Conservation (phyloP, 108 stramenopile species). For the Skeletonema menzelii region DNA sequence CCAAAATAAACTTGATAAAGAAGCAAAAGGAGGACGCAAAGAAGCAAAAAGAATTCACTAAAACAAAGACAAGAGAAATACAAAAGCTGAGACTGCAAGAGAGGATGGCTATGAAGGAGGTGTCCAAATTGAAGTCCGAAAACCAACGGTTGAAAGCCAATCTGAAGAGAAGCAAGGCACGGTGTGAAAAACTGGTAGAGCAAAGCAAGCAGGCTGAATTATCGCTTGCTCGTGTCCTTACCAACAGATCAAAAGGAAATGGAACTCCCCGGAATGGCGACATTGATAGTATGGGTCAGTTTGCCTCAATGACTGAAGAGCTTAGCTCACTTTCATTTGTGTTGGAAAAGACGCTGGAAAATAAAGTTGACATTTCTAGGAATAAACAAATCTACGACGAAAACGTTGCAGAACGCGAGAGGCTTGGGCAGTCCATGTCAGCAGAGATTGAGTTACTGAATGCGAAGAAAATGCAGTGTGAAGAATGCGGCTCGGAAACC, state of each 20-base stretch:
- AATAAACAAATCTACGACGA: constrained; percentile 56
- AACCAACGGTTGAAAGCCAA: constrained; percentile 63
- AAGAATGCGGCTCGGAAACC: constrained; percentile 17
- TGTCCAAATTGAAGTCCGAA: constrained; percentile 74
- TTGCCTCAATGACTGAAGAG: constrained; percentile 53
- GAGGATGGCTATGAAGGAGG: constrained; percentile 51
- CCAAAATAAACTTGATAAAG: constrained; percentile 66
- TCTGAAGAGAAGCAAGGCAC: constrained; percentile 65
- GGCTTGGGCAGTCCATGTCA: constrained; percentile 61
- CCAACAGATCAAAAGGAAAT: constrained; percentile 48
- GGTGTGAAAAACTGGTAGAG: constrained; percentile 60
- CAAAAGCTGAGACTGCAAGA: constrained; percentile 69
- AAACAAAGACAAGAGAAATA: constrained; percentile 79
- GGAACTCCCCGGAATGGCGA: constrained; percentile 48
- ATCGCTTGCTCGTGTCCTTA: constrained; percentile 70
- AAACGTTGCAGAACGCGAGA: constrained; percentile 60
- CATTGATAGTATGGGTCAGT: constrained; percentile 21
- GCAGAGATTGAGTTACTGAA: constrained; percentile 61
- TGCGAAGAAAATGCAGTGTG: constrained; percentile 10
- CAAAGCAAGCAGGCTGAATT: constrained; percentile 82
- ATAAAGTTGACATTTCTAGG: constrained; percentile 47
- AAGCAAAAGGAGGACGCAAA: constrained; percentile 75
- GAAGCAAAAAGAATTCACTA: constrained; percentile 63
- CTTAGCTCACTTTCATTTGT: constrained; percentile 65
- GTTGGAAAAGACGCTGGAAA: constrained; percentile 61